Conservation (phyloP, 2,329 filamentous ascomycete genomes). For the Monilinia vaccinii-corymbosi region DNA sequence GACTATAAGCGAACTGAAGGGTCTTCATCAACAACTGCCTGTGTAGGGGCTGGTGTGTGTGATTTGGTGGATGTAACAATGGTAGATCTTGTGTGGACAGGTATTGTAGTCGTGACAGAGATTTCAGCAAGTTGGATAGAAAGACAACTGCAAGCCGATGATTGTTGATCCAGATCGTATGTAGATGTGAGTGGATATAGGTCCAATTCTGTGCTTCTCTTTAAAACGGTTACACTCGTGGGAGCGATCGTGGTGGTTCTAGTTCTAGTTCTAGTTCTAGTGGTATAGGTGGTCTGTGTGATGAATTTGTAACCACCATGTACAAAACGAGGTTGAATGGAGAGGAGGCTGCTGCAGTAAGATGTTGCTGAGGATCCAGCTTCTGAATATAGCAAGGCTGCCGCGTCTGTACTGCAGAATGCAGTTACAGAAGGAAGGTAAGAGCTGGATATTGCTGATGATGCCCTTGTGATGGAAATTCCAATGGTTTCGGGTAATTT, state of each 20-base stretch:
- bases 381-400: background rate
- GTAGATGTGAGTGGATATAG: background rate
- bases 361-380: background rate
- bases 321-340: background rate
- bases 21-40: background rate
- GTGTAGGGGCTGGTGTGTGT: background rate
- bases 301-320: background rate
- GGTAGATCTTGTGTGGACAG: background rate
- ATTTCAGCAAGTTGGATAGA: background rate
- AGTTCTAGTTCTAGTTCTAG: too few relatives aligned
- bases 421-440: background rate
- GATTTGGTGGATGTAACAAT: background rate
- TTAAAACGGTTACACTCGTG: background rate
- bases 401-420: background rate
- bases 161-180: background rate
- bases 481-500: background rate
- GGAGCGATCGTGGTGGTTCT: background rate
- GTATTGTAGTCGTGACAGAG: background rate
- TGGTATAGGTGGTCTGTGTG: background rate
- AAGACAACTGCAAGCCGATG: background rate
- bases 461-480: background rate
- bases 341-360: slow-evolving; percentile 1
- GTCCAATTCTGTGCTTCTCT: background rate
- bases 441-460: background rate
- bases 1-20: background rate